Percentiles rank a stretch among this genome's conserved stretches.
phyloP scores from a whole-genome alignment of 371 early-diverging fungal genomes.

The Circinella umbellata region DNA sequence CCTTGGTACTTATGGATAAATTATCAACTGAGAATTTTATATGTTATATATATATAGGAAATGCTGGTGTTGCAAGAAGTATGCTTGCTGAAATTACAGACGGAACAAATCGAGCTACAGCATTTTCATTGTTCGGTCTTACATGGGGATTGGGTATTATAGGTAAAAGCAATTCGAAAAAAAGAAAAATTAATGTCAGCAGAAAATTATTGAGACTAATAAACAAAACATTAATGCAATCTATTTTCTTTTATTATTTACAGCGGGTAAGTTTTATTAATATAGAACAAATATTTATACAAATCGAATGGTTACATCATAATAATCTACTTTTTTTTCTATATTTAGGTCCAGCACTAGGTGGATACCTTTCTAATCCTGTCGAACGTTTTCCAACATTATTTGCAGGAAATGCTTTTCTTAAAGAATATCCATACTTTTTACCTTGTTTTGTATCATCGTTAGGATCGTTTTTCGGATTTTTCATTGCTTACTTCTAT shows the following conservation, averaged over 20 bases:
- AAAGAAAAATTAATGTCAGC: too few species aligned
- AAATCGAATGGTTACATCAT: too few species aligned
- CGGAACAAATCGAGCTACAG: constrained; percentile 72
- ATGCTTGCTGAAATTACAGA: constrained; percentile 89
- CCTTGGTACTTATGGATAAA: too few species aligned
- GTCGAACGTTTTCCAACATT: constrained; percentile 68
- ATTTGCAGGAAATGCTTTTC: constrained; percentile 70
- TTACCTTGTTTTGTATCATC: constrained; percentile 85
- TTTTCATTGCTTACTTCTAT: constrained; percentile 68
- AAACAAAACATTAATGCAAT: background rate
- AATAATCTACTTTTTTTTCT: too few species aligned
- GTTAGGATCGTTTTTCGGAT: constrained; percentile 66
- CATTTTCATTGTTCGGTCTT: constrained; percentile 73
- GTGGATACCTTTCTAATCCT: constrained; percentile 83
- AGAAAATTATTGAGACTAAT: too few species aligned
- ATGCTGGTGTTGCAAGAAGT: constrained; percentile 84
- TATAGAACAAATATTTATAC: too few species aligned
- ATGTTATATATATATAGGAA: constrained; percentile 50
- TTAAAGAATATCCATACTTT: constrained; percentile 80
- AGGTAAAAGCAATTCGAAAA: constrained; percentile 22
- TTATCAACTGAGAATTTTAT: too few species aligned
- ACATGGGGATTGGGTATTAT: constrained; percentile 74
- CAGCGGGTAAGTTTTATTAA: constrained; percentile 8
- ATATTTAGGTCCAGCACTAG: constrained; percentile 24
- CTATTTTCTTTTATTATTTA: background rate